Percentiles rank a stretch among this genome's conserved stretches.
phyloP scores from a whole-genome alignment of 352 stramenopile genomes.

The Globisporangium viniferum region DNA sequence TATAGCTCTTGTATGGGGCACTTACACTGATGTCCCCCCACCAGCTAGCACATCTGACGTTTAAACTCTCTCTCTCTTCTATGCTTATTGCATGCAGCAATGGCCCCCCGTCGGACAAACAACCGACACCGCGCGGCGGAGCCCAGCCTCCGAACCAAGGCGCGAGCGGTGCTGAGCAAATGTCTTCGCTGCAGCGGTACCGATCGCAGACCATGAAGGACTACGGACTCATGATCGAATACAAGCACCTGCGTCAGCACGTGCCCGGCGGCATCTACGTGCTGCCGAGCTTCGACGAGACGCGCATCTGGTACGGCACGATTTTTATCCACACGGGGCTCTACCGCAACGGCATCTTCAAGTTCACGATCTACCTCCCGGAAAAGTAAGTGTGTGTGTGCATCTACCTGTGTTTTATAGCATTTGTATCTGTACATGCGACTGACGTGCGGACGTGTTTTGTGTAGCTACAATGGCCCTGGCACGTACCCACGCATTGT shows the following conservation, averaged over 20 bases:
- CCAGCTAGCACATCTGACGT: not conserved
- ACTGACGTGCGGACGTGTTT: constrained; percentile 19
- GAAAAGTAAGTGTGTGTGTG: constrained; percentile 37
- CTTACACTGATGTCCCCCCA: not conserved
- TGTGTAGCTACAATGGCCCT: constrained; percentile 90
- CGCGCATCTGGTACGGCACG: constrained; percentile 91
- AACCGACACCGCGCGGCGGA: constrained; percentile 5
- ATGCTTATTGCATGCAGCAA: not conserved
- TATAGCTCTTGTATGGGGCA: not conserved
- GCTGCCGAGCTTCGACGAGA: constrained; percentile 90
- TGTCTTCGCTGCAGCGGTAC: constrained; percentile 84
- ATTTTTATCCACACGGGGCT: constrained; percentile 95
- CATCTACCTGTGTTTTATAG: too few relatives aligned
- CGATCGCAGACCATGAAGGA: constrained; percentile 89
- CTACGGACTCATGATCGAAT: constrained; percentile 97
- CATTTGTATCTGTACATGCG: too few relatives aligned
- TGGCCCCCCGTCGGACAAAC: not conserved
- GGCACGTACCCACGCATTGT: constrained; percentile 91
- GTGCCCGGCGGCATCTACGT: constrained; percentile 95
- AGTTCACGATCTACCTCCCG: constrained; percentile 90
- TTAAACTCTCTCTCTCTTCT: not conserved
- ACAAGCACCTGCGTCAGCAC: constrained; percentile 95
- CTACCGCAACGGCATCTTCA: constrained; percentile 97
- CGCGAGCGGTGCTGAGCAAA: constrained; percentile 36
- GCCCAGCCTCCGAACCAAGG: constrained; percentile 15